Evolutionary conservation across 2,329 filamentous ascomycete species (phyloP).

Genomic region (Xenoacremonium recifei): DNA sequence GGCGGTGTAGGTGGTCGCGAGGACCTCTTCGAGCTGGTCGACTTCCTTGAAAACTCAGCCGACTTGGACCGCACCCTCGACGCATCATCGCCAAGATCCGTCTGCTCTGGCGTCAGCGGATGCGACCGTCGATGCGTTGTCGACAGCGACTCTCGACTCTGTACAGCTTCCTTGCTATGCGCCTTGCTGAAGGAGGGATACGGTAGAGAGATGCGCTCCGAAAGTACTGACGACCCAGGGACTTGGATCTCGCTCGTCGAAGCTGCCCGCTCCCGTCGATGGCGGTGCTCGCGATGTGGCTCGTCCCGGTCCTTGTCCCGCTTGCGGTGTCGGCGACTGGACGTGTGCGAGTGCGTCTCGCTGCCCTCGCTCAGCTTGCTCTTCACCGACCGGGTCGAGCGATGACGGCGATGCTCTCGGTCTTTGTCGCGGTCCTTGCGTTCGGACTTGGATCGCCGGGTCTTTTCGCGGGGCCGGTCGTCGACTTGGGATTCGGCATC

Average conservation of each 20-base stretch:
- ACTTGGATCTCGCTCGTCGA: constrained; percentile 51
- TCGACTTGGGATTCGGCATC: constrained; percentile 38
- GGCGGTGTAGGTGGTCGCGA: constrained; percentile 62
- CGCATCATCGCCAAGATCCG: constrained; percentile 49
- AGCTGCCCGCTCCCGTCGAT: constrained; percentile 20
- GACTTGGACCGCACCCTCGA: constrained; percentile 8
- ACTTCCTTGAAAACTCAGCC: neutral
- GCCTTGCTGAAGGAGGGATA: constrained; percentile 88
- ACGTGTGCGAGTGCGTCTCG: constrained; percentile 39
- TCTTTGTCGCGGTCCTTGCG: constrained; percentile 33
- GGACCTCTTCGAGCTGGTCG: constrained; percentile 38
- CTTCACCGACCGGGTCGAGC: constrained; percentile 40
- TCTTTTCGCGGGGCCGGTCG: constrained; percentile 40
- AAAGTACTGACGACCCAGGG: constrained; percentile 37
- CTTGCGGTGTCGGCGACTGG: constrained; percentile 30
- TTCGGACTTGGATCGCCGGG: constrained; percentile 38
- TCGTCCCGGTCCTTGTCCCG: constrained; percentile 35
- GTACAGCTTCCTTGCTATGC: constrained; percentile 83
- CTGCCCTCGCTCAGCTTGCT: constrained; percentile 41
- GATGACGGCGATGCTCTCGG: constrained; percentile 35
- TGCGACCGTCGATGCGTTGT: constrained; percentile 35
- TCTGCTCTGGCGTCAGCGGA: constrained; percentile 67
- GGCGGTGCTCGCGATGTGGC: constrained; percentile 20
- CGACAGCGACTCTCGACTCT: constrained; percentile 58
- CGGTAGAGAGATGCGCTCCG: constrained; percentile 55